Evolutionary conservation across 2,329 filamentous ascomycete genomes (phyloP).

Genomic region (Epichloe baconii): DNA sequence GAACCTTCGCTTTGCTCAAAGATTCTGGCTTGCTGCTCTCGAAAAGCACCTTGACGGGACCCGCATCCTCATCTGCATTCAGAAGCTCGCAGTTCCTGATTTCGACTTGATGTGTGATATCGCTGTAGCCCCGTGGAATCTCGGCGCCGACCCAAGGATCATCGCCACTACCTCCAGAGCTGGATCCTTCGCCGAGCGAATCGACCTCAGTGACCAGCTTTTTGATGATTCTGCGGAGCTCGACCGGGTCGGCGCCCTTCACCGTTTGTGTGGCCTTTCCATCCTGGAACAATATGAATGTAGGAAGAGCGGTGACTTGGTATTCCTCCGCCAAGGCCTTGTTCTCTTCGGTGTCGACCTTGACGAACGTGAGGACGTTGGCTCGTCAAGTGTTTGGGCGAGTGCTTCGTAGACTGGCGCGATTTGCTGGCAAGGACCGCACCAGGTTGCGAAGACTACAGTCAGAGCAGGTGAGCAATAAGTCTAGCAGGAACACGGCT

Average conservation of each 20-base stretch:
- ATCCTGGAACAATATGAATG: conserved; percentile 80
- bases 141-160: conserved; percentile 59
- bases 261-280: conserved; percentile 55
- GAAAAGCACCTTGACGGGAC: conserved; percentile 61
- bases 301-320: conserved; percentile 65
- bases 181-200: conserved; percentile 33
- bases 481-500: neutral
- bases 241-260: conserved; percentile 58
- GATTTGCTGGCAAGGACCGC: conserved; percentile 70
- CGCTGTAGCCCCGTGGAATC: conserved; percentile 66
- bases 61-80: conserved; percentile 70
- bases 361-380: conserved; percentile 67
- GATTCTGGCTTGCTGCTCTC: conserved; percentile 52
- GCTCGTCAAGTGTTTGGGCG: conserved; percentile 54
- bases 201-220: conserved; percentile 57
- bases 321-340: conserved; percentile 62
- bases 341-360: conserved; percentile 72
- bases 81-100: conserved; percentile 69
- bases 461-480: conserved; percentile 7
- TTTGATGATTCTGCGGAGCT: conserved; percentile 57
- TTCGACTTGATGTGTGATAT: conserved; percentile 76
- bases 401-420: conserved; percentile 73
- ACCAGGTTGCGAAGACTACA: conserved; percentile 80
- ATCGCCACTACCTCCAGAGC: conserved; percentile 25
- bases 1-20: conserved; percentile 41